Percentiles rank a stretch among this genome's conserved stretches.
phyloP scores from a whole-genome alignment of 106 monocot genomes.

The Dendrobium huoshanense region DNA sequence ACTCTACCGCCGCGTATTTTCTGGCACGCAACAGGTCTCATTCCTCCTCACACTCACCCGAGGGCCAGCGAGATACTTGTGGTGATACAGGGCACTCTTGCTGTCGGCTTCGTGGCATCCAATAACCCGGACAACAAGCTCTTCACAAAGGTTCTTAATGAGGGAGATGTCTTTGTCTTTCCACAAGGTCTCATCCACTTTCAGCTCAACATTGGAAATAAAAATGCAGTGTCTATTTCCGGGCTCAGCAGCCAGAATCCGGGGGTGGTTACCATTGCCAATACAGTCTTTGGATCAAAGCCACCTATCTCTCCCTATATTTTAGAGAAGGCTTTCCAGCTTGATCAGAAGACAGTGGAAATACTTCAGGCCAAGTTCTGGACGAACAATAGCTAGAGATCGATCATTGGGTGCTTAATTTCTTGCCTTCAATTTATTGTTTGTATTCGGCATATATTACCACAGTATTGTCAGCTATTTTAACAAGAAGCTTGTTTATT shows the following conservation, averaged over 20 bases:
- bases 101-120: no score
- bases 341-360: slow-evolving; percentile 10
- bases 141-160: slow-evolving; percentile 29
- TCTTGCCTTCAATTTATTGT: no score
- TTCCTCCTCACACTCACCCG: no score
- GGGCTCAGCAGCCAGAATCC: slow-evolving; percentile 39
- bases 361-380: slow-evolving; percentile 10
- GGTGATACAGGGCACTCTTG: no score
- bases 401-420: no score
- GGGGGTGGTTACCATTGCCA: slow-evolving; percentile 5
- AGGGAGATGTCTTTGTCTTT: slow-evolving; percentile 61
- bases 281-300: slow-evolving; percentile 3
- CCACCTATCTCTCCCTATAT: slow-evolving; percentile 5
- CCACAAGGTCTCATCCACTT: slow-evolving; percentile 79
- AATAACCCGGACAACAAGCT: no score
- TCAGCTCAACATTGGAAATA: slow-evolving; percentile 33
- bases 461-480: no score
- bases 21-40: no score
- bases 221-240: slow-evolving; percentile 22
- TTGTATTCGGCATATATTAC: no score
- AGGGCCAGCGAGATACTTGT: no score
- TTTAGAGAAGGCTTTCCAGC: slow-evolving; percentile 10
- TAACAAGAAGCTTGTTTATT: no score
- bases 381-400: neutral
- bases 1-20: no score